phyloP scores from a whole-genome alignment of 305 asterid genomes.

The Fraxinus angustifolia region DNA sequence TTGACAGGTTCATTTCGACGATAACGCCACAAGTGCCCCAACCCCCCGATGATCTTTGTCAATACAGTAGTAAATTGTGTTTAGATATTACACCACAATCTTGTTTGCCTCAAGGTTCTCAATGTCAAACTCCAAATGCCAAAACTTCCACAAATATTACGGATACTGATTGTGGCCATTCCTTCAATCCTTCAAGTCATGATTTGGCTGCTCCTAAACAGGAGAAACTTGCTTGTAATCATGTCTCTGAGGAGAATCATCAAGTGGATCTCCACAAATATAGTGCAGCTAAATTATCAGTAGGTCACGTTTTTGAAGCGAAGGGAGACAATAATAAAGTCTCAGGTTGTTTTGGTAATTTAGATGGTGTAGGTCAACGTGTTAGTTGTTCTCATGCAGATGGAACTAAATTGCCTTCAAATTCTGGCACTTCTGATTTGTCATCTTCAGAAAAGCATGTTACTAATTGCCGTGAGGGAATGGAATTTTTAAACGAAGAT shows the following conservation, averaged over 20 bases:
- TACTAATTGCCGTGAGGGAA: conserved; percentile 30
- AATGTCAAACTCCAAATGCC: conserved; percentile 33
- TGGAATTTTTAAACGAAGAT: conserved; percentile 45
- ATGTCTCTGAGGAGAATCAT: conserved; percentile 28
- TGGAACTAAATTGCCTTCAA: conserved; percentile 26
- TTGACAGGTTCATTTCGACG: conserved; percentile 61
- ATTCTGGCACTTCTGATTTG: conserved; percentile 30
- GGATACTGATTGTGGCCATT: not conserved
- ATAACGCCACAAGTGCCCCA: conserved; percentile 28
- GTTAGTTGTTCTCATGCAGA: conserved; percentile 35
- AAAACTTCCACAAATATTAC: not conserved
- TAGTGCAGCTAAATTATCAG: conserved; percentile 23
- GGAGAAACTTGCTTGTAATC: conserved; percentile 39
- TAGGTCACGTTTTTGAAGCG: conserved; percentile 26
- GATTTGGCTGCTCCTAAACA: conserved; percentile 26
- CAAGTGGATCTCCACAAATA: conserved; percentile 27
- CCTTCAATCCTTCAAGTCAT: not conserved
- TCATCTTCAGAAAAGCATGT: conserved; percentile 31
- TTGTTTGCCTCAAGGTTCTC: conserved; percentile 26
- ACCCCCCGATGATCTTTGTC: conserved; percentile 23
- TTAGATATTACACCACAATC: conserved; percentile 27
- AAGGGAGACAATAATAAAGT: conserved; percentile 24
- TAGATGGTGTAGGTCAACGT: conserved; percentile 30
- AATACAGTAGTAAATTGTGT: conserved; percentile 30
- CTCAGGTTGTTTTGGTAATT: conserved; percentile 21